A percentile compares a stretch with the other conserved stretches of the same genome.
Evolutionary conservation across 345 rosid species (phyloP).

Genomic region (Durio zibethinus): DNA sequence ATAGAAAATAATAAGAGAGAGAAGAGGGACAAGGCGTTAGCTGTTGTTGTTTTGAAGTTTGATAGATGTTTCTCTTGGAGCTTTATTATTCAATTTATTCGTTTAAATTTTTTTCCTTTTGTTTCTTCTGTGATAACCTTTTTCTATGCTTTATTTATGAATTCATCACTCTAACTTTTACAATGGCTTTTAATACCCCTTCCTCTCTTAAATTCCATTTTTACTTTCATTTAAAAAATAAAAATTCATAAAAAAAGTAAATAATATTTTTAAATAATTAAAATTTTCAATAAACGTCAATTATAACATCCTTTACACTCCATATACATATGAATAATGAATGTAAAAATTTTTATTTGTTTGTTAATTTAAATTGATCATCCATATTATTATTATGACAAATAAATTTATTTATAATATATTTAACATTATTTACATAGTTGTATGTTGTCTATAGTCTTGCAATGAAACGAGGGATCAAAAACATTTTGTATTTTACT

Average conservation of each 20-base stretch:
- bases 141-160: background rate
- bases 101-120: background rate
- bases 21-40: constrained; percentile 16
- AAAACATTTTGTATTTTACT: background rate
- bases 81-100: background rate
- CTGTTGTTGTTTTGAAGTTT: constrained; percentile 16
- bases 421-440: too few species aligned
- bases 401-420: too few species aligned
- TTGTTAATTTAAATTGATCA: too few species aligned
- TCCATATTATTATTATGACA: too few species aligned
- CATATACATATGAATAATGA: too few species aligned
- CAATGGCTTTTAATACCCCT: too few species aligned
- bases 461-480: too few species aligned
- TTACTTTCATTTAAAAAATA: background rate
- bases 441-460: too few species aligned
- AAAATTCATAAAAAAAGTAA: background rate
- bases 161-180: background rate
- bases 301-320: too few species aligned
- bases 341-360: too few species aligned
- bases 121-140: background rate
- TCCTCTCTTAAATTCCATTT: background rate
- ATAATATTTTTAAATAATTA: background rate
- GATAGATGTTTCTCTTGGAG: constrained; percentile 1
- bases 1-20: background rate
- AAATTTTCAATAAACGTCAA: too few species aligned